Conservation (phyloP, 192 early-diverging fungal species). For the Martensiomyces pterosporus region DNA sequence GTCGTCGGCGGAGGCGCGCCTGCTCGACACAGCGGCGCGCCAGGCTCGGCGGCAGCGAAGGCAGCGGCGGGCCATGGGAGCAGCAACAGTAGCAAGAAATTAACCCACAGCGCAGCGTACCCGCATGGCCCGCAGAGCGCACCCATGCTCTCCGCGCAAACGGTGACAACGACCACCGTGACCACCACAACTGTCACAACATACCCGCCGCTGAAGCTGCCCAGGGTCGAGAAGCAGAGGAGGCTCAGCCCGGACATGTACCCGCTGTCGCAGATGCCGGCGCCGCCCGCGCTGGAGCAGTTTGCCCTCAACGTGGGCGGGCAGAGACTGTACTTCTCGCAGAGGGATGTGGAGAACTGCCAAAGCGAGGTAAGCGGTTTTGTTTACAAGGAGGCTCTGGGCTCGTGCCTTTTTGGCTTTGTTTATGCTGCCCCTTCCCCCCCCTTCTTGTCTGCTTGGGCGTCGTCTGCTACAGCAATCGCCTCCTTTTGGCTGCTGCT, state of each 20-base stretch:
- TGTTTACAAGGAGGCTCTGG: too few relatives aligned
- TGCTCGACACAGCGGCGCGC: too few relatives aligned
- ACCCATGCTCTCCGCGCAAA: slow-evolving; percentile 55
- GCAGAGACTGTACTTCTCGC: slow-evolving; percentile 63
- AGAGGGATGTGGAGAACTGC: slow-evolving; percentile 45
- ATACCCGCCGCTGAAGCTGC: slow-evolving; percentile 69
- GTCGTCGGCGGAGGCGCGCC: neutral
- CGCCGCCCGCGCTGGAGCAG: slow-evolving; percentile 72
- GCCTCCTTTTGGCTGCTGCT: too few relatives aligned
- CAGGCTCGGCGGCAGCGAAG: too few relatives aligned
- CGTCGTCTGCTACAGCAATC: too few relatives aligned
- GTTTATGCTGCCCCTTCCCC: neutral
- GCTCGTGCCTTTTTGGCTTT: neutral
- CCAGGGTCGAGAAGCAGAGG: slow-evolving; percentile 53
- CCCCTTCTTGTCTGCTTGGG: too few relatives aligned
- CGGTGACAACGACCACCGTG: slow-evolving; percentile 66
- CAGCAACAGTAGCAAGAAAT: too few relatives aligned
- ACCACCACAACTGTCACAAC: slow-evolving; percentile 80
- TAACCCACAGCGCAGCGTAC: too few relatives aligned
- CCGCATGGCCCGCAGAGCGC: slow-evolving; percentile 28
- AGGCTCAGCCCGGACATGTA: slow-evolving; percentile 60
- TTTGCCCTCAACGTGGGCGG: slow-evolving; percentile 80
- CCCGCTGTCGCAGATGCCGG: slow-evolving; percentile 68
- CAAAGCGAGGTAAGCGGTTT: neutral
- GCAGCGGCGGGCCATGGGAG: too few relatives aligned